These are phyloP conservation scores for Pittosporum tobira DNA, from an alignment of 129 eudicot genomes.

Conservation along the genomic window DNA sequence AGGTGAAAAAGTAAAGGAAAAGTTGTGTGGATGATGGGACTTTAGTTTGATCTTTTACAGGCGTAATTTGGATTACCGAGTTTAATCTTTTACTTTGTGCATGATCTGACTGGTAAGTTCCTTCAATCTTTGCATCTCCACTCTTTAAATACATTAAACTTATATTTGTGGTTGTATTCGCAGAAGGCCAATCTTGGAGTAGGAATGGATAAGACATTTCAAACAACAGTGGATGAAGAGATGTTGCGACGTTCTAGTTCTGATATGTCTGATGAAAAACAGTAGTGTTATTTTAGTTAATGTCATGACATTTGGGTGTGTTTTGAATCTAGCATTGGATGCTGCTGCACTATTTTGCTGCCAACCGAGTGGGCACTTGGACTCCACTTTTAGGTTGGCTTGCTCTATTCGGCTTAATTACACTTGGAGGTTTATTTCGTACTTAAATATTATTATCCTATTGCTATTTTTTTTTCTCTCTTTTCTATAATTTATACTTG, in stretches of 20 bases:
- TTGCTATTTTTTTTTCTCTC: neutral
- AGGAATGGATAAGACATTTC: neutral
- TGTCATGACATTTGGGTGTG: slow-evolving; percentile 9
- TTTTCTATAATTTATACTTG: neutral
- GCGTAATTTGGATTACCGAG: no score
- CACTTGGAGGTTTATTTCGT: slow-evolving; percentile 11
- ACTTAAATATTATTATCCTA: neutral
- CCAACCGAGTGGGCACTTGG: slow-evolving; percentile 13
- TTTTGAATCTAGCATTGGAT: slow-evolving; percentile 1
- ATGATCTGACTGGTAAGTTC: no score
- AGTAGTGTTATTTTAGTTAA: slow-evolving; percentile 7
- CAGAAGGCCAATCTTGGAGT: slow-evolving; percentile 11
- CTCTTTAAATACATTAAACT: neutral
- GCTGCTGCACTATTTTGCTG: slow-evolving; percentile 8
- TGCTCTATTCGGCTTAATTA: slow-evolving; percentile 2
- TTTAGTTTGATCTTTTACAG: no score
- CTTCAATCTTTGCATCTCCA: neutral
- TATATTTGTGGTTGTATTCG: neutral
- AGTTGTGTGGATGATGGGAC: no score
- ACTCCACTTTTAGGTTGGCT: slow-evolving; percentile 16
- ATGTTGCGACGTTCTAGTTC: neutral
- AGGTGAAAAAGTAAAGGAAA: no score
- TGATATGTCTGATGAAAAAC: neutral
- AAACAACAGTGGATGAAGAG: neutral
- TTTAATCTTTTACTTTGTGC: no score